Base-by-base conservation (phyloP, 257 asterid genomes). In the Salvia splendens region DNA sequence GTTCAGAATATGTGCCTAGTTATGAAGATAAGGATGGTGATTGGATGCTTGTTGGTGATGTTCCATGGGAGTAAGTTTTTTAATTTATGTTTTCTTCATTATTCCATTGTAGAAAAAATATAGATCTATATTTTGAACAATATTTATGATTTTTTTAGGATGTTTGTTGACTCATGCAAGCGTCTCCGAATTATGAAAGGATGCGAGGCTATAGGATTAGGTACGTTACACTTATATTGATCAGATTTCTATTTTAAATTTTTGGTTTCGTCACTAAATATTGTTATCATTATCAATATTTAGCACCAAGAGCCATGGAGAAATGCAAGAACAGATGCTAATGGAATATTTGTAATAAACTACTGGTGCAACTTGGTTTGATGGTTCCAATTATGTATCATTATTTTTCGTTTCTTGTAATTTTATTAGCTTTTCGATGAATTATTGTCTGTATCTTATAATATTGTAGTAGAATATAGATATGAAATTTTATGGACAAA, bases 231-330 rank as follows among this genome's bases (percentile, higher is more conserved):
- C 45, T 40, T 38, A 20, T 14, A 33, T 6, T 51, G 3, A 9
- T 53, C 59, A 48, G n/a, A 48, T 48, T n/a, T 47, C 53, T 24
- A 2, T 24, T 24, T 24, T 24, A 24, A 24, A 24, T 24, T 24
- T 24, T 2, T 24, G 3, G 30, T 24, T 24, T 24, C 30, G 30
- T 24, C 30, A 24, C 30, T 24, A 0, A 24, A 24, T 24, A 24
- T 40, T 1, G 2, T 12, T 55, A 5, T 54, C 1, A 4, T 56
- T 50, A 8, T 24, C 1, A 2, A 20, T 28, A 33, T 74, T 73
- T 82, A 89, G 95, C 94, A 0, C 94, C 96, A 77, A 84, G 91
- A 73, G 88, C 94, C 65, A 81, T 86, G 96, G 96, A 89, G 87
- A 89, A 89, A 78, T 86, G 96, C 89, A 85, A 83, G 86, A 83